Evolutionary conservation across 2,329 filamentous ascomycete species (phyloP).

Genomic region (Fusarium longipes): DNA sequence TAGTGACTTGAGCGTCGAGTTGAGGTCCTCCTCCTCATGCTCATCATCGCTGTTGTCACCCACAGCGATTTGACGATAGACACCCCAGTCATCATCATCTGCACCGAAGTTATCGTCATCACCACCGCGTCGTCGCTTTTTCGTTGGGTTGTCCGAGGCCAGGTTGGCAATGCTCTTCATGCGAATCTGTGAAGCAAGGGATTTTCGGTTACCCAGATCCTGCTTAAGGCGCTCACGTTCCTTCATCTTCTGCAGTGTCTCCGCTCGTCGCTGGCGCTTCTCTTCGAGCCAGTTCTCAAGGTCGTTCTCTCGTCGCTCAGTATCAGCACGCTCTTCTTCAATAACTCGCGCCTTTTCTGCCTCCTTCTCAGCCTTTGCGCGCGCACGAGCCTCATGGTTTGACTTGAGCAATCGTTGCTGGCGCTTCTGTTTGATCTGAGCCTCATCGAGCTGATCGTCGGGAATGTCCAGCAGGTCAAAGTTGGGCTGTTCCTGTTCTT

Average conservation of each 20-base stretch:
- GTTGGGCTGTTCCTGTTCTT: conserved; percentile 82
- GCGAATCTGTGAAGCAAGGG: conserved; percentile 92
- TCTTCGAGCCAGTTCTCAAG: conserved; percentile 89
- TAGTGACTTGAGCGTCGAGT: conserved; percentile 76
- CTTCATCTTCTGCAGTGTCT: conserved; percentile 84
- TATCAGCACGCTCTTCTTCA: conserved; percentile 85
- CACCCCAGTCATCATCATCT: conserved; percentile 97
- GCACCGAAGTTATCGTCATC: conserved; percentile 98
- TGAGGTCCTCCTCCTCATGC: conserved; percentile 90
- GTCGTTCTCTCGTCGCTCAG: conserved; percentile 84
- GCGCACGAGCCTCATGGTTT: conserved; percentile 89
- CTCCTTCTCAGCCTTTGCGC: conserved; percentile 97
- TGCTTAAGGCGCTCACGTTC: conserved; percentile 93
- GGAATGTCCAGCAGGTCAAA: conserved; percentile 91
- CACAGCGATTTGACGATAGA: conserved; percentile 92
- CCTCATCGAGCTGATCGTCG: conserved; percentile 93
- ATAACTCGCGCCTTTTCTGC: conserved; percentile 85
- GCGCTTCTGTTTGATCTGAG: conserved; percentile 88
- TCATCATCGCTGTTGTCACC: conserved; percentile 86
- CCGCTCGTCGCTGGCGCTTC: conserved; percentile 77
- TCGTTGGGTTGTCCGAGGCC: conserved; percentile 85
- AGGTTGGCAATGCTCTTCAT: conserved; percentile 99
- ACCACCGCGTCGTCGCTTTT: conserved; percentile 85
- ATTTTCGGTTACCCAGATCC: conserved; percentile 96
- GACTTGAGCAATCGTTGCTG: conserved; percentile 94